A percentile compares a stretch with the other conserved stretches of the same genome.
Conservation (phyloP, 2,329 filamentous ascomycete species). For the Aspergillus piperis region DNA sequence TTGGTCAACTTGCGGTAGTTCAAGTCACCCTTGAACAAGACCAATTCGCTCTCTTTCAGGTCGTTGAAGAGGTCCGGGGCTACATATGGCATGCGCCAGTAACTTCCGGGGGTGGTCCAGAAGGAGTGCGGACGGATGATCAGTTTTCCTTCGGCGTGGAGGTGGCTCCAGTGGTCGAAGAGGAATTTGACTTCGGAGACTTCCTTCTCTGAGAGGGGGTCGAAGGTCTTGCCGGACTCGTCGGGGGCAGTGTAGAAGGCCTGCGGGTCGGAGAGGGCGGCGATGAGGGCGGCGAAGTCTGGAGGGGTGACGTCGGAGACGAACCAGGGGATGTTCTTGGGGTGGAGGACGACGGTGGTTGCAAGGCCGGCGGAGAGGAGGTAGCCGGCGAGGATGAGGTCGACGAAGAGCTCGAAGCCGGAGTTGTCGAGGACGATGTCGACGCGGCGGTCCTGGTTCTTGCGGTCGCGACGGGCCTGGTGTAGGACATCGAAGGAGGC, state of each 20-base stretch:
- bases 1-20: conserved; percentile 93
- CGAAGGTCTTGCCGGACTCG: conserved; percentile 57
- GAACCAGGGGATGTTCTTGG: conserved; percentile 97
- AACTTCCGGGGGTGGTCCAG: conserved; percentile 87
- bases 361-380: conserved; percentile 81
- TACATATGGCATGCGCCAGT: conserved; percentile 77
- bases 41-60: conserved; percentile 77
- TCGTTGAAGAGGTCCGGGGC: conserved; percentile 72
- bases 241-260: conserved; percentile 79
- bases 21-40: conserved; percentile 95
- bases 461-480: conserved; percentile 63
- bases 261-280: conserved; percentile 74
- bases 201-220: conserved; percentile 68
- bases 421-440: conserved; percentile 97
- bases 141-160: conserved; percentile 82
- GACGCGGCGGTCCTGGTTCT: conserved; percentile 69
- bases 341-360: conserved; percentile 83
- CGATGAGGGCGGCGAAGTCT: conserved; percentile 82
- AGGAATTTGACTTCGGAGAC: conserved; percentile 69
- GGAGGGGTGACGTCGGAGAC: conserved; percentile 89
- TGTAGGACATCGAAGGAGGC: conserved; percentile 69
- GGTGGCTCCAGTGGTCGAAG: conserved; percentile 75
- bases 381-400: conserved; percentile 88
- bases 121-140: conserved; percentile 81
- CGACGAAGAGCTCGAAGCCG: conserved; percentile 95